phyloP scores from a whole-genome alignment of 1,284 basidiomycete genomes.

The Ceratobasidium sp. region DNA sequence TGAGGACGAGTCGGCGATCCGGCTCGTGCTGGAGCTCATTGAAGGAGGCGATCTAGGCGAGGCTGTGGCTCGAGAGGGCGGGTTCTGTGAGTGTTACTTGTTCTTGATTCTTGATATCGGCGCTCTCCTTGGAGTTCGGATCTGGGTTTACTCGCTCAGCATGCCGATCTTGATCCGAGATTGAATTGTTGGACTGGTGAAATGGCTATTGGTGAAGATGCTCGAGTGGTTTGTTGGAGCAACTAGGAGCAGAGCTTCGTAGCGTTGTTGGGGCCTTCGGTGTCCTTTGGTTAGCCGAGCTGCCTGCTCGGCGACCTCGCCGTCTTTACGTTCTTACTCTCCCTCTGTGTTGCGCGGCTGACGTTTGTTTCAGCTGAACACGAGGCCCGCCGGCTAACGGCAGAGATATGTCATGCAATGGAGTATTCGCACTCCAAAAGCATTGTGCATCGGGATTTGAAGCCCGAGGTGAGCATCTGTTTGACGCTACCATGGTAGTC shows the following conservation, averaged over 20 bases:
- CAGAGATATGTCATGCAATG: constrained; percentile 63
- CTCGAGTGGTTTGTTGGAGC: too few relatives aligned
- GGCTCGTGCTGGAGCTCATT: constrained; percentile 74
- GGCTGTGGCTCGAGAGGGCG: constrained; percentile 71
- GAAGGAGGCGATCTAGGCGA: constrained; percentile 92
- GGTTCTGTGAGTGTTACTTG: constrained; percentile 67
- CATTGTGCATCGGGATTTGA: constrained; percentile 91
- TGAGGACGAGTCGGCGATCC: constrained; percentile 74
- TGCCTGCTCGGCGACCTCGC: background rate
- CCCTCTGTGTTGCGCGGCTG: background rate
- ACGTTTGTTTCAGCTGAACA: constrained; percentile 64
- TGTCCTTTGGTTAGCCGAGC: too few relatives aligned
- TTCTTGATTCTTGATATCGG: background rate
- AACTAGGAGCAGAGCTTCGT: too few relatives aligned
- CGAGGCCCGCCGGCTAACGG: constrained; percentile 71
- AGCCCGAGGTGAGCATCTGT: constrained; percentile 74
- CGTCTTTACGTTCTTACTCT: background rate
- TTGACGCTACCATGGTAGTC: background rate
- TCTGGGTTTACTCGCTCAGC: too few relatives aligned
- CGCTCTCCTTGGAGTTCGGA: background rate
- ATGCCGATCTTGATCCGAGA: too few relatives aligned
- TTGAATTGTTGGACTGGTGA: too few relatives aligned
- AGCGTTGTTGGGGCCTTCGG: too few relatives aligned
- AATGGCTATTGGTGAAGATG: too few relatives aligned
- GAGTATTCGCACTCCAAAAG: constrained; percentile 81